phyloP scores from a whole-genome alignment of 169 alveolate genomes.

The Blepharisma undulans region DNA sequence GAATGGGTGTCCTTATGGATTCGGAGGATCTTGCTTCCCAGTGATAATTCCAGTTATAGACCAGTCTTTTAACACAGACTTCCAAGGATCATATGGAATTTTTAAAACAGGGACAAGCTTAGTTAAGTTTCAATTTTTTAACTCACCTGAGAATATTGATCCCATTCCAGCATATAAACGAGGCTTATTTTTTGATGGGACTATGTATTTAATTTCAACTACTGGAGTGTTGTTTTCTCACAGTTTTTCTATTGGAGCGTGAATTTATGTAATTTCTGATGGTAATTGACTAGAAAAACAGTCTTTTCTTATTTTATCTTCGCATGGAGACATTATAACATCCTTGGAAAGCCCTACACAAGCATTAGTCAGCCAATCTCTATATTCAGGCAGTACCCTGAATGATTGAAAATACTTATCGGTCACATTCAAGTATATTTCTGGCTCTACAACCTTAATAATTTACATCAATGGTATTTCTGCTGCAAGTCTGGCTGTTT shows the following conservation, averaged over 20 bases:
- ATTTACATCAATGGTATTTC: background rate
- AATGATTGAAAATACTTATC: background rate
- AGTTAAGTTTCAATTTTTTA: background rate
- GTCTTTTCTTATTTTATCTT: background rate
- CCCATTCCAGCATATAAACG: conserved; percentile 5
- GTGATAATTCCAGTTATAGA: background rate
- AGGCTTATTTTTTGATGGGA: conserved; percentile 3
- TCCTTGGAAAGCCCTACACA: background rate
- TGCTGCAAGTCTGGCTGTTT: background rate
- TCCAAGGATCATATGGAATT: background rate
- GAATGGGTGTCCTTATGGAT: background rate
- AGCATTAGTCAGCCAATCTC: background rate
- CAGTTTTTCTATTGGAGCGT: background rate
- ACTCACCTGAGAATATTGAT: background rate
- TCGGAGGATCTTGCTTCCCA: background rate
- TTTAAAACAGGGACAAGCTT: background rate
- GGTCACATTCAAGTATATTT: background rate
- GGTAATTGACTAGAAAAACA: background rate
- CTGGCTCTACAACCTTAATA: background rate
- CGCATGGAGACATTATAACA: background rate
- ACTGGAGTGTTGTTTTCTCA: background rate
- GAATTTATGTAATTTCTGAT: background rate
- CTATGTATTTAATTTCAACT: background rate
- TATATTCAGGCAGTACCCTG: background rate
- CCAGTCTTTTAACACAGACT: background rate